Conservation (phyloP, 2,329 filamentous ascomycete species). For the Aaosphaeria pasadenensis region DNA sequence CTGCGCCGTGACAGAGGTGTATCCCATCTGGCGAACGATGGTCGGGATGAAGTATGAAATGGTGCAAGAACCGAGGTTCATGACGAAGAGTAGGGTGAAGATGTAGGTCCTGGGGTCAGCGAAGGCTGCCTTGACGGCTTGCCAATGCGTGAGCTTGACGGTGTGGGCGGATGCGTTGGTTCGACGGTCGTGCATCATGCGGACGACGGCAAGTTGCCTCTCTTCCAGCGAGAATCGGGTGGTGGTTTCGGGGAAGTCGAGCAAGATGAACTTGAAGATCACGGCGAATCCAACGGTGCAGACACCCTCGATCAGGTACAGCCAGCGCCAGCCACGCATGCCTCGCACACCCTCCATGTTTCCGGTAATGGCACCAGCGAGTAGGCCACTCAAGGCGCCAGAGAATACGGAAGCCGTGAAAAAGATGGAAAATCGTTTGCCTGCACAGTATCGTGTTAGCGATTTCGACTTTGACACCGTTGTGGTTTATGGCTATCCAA, state of each 20-base stretch:
- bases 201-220: neutral
- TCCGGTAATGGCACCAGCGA: slow-evolving; percentile 4
- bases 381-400: slow-evolving; percentile 2
- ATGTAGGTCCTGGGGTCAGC: slow-evolving; percentile 2
- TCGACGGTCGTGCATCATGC: neutral
- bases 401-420: neutral
- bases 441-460: neutral
- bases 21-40: slow-evolving; percentile 3
- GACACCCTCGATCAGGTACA: slow-evolving; percentile 5
- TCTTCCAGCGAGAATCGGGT: neutral
- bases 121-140: slow-evolving; percentile 3
- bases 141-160: slow-evolving; percentile 1
- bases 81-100: slow-evolving; percentile 3
- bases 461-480: neutral
- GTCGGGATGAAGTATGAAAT: slow-evolving; percentile 7
- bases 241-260: neutral
- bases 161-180: neutral
- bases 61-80: neutral
- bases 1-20: slow-evolving; percentile 4
- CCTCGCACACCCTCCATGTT: slow-evolving; percentile 3
- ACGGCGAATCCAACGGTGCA: slow-evolving; percentile 23
- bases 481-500: neutral
- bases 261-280: slow-evolving; percentile 1
- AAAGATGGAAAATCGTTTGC: neutral
- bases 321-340: slow-evolving; percentile 2